phyloP scores from a whole-genome alignment of 75 land plant species.

The Adiantum capillusveneris region DNA sequence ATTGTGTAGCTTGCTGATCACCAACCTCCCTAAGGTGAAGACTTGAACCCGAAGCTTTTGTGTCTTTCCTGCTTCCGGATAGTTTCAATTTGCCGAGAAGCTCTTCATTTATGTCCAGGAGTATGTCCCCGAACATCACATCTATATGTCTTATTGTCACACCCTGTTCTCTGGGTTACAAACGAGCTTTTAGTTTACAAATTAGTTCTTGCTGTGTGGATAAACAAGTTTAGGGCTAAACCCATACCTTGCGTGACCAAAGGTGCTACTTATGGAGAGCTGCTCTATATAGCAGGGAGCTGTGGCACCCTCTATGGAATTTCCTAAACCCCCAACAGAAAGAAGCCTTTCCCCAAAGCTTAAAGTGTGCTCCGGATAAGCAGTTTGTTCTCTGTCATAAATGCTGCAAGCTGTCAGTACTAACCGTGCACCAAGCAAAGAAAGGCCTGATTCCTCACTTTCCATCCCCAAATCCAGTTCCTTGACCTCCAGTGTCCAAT shows the following conservation, averaged over 20 bases:
- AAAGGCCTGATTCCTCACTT: slow-evolving; percentile 41
- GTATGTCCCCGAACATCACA: slow-evolving; percentile 55
- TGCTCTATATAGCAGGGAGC: slow-evolving; percentile 59
- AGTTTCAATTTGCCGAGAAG: slow-evolving; percentile 15
- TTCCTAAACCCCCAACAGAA: slow-evolving; percentile 7
- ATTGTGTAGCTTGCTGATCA: too few relatives aligned
- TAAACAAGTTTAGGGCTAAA: too few relatives aligned
- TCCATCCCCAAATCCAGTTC: slow-evolving; percentile 65
- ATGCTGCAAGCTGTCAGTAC: slow-evolving; percentile 45
- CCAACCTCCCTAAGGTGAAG: neutral
- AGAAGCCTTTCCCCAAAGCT: slow-evolving; percentile 15
- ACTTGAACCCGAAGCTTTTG: neutral
- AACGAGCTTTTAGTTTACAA: too few relatives aligned
- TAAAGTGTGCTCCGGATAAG: slow-evolving; percentile 31
- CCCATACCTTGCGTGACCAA: slow-evolving; percentile 71
- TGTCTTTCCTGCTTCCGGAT: neutral
- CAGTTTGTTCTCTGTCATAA: slow-evolving; percentile 38
- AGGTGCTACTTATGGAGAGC: slow-evolving; percentile 48
- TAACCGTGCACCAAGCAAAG: slow-evolving; percentile 44
- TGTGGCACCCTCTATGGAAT: neutral
- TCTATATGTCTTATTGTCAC: slow-evolving; percentile 51
- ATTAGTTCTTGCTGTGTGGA: too few relatives aligned
- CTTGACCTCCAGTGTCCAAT: slow-evolving; percentile 62
- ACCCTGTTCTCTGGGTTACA: slow-evolving; percentile 78
- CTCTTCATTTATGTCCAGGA: slow-evolving; percentile 52